Evolutionary conservation across 257 asterid genomes (phyloP).

Genomic region (Solanum rostratum): DNA sequence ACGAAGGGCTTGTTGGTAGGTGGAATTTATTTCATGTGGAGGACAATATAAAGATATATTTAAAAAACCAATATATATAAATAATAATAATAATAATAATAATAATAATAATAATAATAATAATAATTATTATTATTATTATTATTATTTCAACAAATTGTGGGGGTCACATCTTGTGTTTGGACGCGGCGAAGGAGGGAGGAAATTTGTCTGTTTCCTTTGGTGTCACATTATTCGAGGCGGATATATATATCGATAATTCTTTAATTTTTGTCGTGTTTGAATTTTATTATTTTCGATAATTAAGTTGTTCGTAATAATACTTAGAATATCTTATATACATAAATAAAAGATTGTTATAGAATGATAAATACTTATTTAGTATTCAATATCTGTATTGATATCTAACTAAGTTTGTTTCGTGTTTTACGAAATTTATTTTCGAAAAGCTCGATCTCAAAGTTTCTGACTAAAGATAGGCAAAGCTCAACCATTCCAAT

Average conservation of each 20-base stretch:
- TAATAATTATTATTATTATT: background rate
- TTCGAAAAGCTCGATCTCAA: accelerated
- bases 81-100: background rate
- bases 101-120: too few relatives aligned
- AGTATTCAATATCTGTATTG: too few relatives aligned
- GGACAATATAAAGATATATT: background rate
- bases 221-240: background rate
- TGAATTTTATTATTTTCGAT: background rate
- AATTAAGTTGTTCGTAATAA: background rate
- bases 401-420: too few relatives aligned
- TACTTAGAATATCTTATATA: background rate
- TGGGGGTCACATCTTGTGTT: background rate
- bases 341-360: background rate
- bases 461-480: accelerated
- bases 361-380: too few relatives aligned
- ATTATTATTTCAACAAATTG: background rate
- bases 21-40: background rate
- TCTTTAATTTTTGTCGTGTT: background rate
- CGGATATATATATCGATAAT: background rate
- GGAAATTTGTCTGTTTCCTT: background rate
- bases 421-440: too few relatives aligned
- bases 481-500: background rate
- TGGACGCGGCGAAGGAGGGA: background rate
- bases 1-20: background rate
- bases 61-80: background rate